Evolutionary conservation across 73 alveolate species (phyloP), one percentile per base, ranked within the genome.

Genomic region (Effrenium voratum): DNA sequence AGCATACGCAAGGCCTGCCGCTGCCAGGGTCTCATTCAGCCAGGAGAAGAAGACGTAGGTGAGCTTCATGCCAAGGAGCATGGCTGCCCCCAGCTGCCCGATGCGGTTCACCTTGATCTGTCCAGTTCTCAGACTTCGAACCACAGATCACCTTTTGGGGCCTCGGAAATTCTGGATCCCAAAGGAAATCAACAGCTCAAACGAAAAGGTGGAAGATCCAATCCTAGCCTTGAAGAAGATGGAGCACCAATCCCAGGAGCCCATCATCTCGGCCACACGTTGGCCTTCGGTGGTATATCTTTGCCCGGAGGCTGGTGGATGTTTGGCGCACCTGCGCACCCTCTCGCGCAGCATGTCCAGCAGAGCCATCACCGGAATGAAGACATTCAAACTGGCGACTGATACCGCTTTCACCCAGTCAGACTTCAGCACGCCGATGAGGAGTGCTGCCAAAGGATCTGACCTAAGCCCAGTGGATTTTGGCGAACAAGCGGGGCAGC

Each of bases 21-120:
- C 97, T 36, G 97, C 97, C 76, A 90, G 86, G 6, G 97, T 90
- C 76, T 90, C 87, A 46, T 90, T 90, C 50, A 90, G 83, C 97
- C 97, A 90, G 50, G 97, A 66, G 52, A 90, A 90, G 97, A 90
- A 90, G 10, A 90, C 97, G 43, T 90, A 49, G n/a, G 97, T 90
- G 72, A 90, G 44, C 87, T 90, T 90, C 97, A 90, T 90, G 36
- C 97, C 97, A 52, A 90, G n/a, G 16, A 90, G 52, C 36, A 90
- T 26, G 30, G 97, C 16, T 24, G 68, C 86, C 12, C 82, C 82
- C 68, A 90, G 4, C 57, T 59, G 52, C 0, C 97, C 97, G 36
- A 90, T 41, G n/a, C 66, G 19, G 76, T 46, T 75, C 47, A 90
- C 83, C 87, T 90, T n/a, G n/a, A n/a, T n/a, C n/a, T n/a, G n/a